Base-by-base conservation (phyloP, 805 yeast species). In the Starmerella kuoi region DNA sequence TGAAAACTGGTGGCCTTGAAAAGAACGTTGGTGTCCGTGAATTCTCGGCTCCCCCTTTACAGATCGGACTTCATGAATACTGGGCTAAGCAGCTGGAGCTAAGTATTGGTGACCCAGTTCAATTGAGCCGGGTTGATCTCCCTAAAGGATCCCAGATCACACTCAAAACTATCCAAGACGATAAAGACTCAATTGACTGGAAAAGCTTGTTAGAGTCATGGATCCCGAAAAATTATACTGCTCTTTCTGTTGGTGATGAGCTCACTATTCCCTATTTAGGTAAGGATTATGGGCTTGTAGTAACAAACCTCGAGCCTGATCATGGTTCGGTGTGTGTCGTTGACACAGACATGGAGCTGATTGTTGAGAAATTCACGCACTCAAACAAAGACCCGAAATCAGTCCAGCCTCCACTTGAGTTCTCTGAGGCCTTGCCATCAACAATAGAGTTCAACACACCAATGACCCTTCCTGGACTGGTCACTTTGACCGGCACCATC, bases 291-390 rank as follows among this genome's bases (percentile, higher is more conserved):
- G 23, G 44, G 5, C 46, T 57, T 27, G 44, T 52, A 14, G 68
- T 74, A 11, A 70, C 65, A 19, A 60, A 60, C 5, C 53, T 70
- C 18, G 61, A 66, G 39, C 67, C 65, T 41, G 61, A 49, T 24
- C 56, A 50, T 5, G 66, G 71, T 0, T 42, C 49, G 2, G 74
- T 70, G 1, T 65, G 74, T 35, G 68, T 76, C 21, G 65, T 76
- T 1, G 78, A 76, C 46, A 72, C 80, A 0, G 80, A 76, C 50
- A 59, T 73, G 22, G 65, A 61, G 5, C 58, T 76, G 22, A 61
- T 61, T 3, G 46, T 57, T 5, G 49, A 46, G 11, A n/a, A n/a
- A n/a, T n/a, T n/a, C n/a, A n/a, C n/a, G n/a, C n/a, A n/a, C n/a
- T n/a, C n/a, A n/a, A n/a, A n/a, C n/a, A n/a, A n/a, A n/a, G n/a